Base-by-base conservation (phyloP, 257 asterid species). In the Plantago elongata region DNA sequence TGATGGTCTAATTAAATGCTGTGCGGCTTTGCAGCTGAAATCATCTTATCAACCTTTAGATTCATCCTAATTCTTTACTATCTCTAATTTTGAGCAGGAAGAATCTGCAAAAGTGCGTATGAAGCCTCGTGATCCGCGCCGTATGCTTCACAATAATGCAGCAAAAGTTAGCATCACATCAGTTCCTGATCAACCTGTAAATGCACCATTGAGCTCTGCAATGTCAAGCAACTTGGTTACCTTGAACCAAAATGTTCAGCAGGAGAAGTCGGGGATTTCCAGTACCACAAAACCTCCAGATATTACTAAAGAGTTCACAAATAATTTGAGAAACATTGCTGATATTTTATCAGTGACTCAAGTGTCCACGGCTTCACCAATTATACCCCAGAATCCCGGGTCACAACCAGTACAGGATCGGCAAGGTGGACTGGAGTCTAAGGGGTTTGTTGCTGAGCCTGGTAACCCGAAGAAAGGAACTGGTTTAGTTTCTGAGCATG, bases 41-140 rank as follows among this genome's bases (percentile, higher is more conserved):
- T 7, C 40, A 34, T 34, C 8, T 5, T 34, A 34, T 34, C 40
- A 34, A 34, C 40, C 40, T 34, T 15, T 7, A 17, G 30, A 58
- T 62, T 60, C 30, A 51, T 48, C 13, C 57, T 51, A 38, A 16
- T 51, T 62, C 66, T 54, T 44, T 66, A 64, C 8, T 14, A 43
- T n/a, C 47, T 60, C 51, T 60, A 44, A 57, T 34, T 65, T 73
- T 63, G 54, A 72, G 69, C 92, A 93, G 99, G 99, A 81, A 70
- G 95, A 83, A 63, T 66, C 81, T 44, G 95, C 84, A 52, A 83
- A 74, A 69, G 77, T 81, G 61, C 89, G 95, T 44, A 89, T 93
- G 97, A 93, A 85, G 75, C 90, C 95, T 63, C 97, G 97, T 29
- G 97, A 93, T 69, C 99, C 99, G 50, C 97, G 99, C 7, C 96